Base-by-base conservation (phyloP, 495 filamentous ascomycete species). In the Aspergillus avenaceus region DNA sequence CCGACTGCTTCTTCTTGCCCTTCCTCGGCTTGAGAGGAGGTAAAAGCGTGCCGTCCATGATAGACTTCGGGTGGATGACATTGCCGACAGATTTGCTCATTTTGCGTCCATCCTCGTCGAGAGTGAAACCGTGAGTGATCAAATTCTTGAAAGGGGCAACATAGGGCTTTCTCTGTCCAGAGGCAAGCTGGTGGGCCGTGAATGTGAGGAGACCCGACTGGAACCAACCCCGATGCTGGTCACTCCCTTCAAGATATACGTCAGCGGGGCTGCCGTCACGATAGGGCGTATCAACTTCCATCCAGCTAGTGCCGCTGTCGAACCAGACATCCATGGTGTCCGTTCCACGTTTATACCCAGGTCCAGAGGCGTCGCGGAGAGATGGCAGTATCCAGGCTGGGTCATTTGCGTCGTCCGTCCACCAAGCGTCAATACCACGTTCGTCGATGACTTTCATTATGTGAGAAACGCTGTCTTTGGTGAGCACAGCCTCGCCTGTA, bases 251-350 rank as follows among this genome's bases (percentile, higher is more conserved):
- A 5, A 97, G 76, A 60, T 96, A 97, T 25, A 97, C 77, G 63
- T 97, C 91, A 1, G 90, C 88, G 19, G 82, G 78, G 18, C 76
- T 72, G 24, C 70, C 66, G 45, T 82, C 76, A 18, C 55, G 58
- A 12, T 62, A 52, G 37, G 60, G 61, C 13, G 54, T 36, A 38
- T 70, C 57, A 22, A 84, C 73, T 42, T 76, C 72, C 0, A 90
- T 84, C 93, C 93, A 99, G 62, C 88, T 96, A 43, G 88, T 96
- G 5, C 93, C 93, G 55, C 92, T 97, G 65, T 99, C 93, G 59
- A 97, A 97, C 93, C 93, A 99, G 19, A 99, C 93, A 69, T 99
- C 93, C 93, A 99, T 97, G 0, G 93, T 99, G 56, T 99, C 95
- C n/a, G 72, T 85, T 16, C 93, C 92, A 47, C 93, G 84, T 52